Percentiles rank a stretch among this genome's conserved stretches.
phyloP scores from a whole-genome alignment of 176 grass and related monocot genomes.

The Urochloa ruziziensis region DNA sequence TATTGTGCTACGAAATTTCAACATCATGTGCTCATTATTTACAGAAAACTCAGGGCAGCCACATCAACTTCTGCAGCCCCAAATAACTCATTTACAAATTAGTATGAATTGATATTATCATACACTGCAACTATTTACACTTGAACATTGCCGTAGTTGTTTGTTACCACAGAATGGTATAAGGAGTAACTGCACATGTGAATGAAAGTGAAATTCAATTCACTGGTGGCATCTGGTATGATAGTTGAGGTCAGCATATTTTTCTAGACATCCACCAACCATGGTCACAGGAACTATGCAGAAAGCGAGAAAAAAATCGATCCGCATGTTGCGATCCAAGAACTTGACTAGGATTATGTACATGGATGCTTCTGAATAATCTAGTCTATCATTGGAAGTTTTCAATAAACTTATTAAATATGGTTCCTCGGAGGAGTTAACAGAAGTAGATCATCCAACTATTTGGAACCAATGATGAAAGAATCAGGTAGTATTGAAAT shows the following conservation, averaged over 20 bases:
- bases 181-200: background rate
- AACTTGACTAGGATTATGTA: constrained; percentile 19
- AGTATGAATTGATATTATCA: background rate
- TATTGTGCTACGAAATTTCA: constrained; percentile 3
- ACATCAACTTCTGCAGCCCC: background rate
- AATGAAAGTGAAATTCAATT: background rate
- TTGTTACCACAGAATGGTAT: background rate
- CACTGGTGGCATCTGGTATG: too few species aligned
- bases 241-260: too few species aligned
- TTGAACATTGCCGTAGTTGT: background rate
- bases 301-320: constrained; percentile 5
- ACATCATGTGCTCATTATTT: constrained; percentile 14
- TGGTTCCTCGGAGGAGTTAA: background rate
- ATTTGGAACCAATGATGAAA: background rate
- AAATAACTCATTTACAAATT: background rate
- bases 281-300: background rate
- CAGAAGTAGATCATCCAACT: background rate
- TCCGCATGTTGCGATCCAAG: constrained; percentile 18
- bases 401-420: background rate
- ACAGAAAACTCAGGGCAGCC: background rate
- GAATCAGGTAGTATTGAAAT: background rate
- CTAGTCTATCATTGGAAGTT: background rate
- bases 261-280: background rate
- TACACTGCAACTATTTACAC: constrained; percentile 13
- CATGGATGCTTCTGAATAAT: background rate